phyloP scores from a whole-genome alignment of 169 alveolate species.

The Miamiensis avidus region DNA sequence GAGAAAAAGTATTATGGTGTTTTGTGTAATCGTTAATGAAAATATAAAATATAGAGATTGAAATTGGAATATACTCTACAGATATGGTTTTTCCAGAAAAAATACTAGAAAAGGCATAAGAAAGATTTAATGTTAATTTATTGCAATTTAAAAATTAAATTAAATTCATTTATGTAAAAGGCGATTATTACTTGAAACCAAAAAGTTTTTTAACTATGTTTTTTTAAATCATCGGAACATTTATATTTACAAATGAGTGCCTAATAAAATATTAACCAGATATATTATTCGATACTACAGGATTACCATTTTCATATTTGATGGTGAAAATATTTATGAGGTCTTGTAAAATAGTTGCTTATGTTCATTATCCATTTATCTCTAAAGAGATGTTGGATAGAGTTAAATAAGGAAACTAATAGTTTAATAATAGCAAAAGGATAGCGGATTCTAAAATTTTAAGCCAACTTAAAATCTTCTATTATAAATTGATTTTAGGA shows the following conservation, averaged over 20 bases:
- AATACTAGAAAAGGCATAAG: slow-evolving; percentile 56
- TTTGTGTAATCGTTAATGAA: slow-evolving; percentile 51
- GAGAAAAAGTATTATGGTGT: slow-evolving; percentile 81
- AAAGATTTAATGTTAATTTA: slow-evolving; percentile 54
- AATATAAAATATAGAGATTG: slow-evolving; percentile 16
- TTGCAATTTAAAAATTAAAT: slow-evolving; percentile 28
- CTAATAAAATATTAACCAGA: slow-evolving; percentile 64
- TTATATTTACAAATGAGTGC: slow-evolving; percentile 63
- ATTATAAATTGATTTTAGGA: slow-evolving; percentile 62
- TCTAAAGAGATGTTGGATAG: slow-evolving; percentile 75
- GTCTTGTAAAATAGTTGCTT: slow-evolving; percentile 64
- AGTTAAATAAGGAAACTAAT: slow-evolving; percentile 44
- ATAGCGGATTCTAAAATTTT: slow-evolving; percentile 50
- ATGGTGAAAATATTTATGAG: slow-evolving; percentile 67
- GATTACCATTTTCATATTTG: slow-evolving; percentile 80
- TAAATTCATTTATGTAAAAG: slow-evolving; percentile 20
- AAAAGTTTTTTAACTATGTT: slow-evolving; percentile 60
- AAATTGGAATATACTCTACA: slow-evolving; percentile 64
- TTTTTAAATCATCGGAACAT: slow-evolving; percentile 71
- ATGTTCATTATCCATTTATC: slow-evolving; percentile 86
- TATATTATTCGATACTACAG: slow-evolving; percentile 83
- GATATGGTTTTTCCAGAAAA: slow-evolving; percentile 46
- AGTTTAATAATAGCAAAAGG: slow-evolving; percentile 65
- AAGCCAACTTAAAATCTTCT: slow-evolving; percentile 53
- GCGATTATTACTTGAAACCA: slow-evolving; percentile 49